Conservation (phyloP, 1,139 yeast species). For the Protomyces pachydermus region DNA sequence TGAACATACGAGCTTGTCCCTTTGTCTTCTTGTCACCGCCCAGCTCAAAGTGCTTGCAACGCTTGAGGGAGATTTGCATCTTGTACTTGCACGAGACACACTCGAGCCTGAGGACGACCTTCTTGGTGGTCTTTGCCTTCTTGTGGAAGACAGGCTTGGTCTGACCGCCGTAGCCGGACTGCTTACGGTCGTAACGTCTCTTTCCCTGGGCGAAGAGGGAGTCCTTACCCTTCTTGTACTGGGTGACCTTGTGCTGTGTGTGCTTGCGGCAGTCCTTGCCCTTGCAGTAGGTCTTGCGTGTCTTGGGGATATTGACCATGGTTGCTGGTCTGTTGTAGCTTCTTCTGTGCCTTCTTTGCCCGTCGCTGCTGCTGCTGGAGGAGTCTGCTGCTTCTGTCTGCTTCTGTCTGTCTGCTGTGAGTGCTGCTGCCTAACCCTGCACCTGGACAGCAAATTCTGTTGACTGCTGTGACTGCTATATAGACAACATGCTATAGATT, state of each 20-base stretch:
- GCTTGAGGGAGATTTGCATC: slow-evolving; percentile 96
- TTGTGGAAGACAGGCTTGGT: slow-evolving; percentile 99
- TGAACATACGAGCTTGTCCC: slow-evolving; percentile 35
- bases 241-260: slow-evolving; percentile 99
- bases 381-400: not conserved
- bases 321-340: not conserved
- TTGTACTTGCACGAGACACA: slow-evolving; percentile 98
- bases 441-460: too few species aligned
- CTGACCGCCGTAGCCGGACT: slow-evolving; percentile 99
- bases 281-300: slow-evolving; percentile 99
- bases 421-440: not conserved
- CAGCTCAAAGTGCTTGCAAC: slow-evolving; percentile 99
- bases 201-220: slow-evolving; percentile 99
- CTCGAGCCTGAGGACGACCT: slow-evolving; percentile 98
- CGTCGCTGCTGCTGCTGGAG: not conserved
- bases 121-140: slow-evolving; percentile 99
- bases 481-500: too few species aligned
- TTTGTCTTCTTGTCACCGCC: slow-evolving; percentile 99
- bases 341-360: too few species aligned
- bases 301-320: slow-evolving; percentile 98
- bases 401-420: not conserved
- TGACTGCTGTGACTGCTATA: too few species aligned
- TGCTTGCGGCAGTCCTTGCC: slow-evolving; percentile 99
- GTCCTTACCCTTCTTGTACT: slow-evolving; percentile 99
- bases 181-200: slow-evolving; percentile 99